Evolutionary conservation across 106 monocot genomes (phyloP), one percentile per base, ranked within the genome.

Genomic region (Amphibolis antarctica): DNA sequence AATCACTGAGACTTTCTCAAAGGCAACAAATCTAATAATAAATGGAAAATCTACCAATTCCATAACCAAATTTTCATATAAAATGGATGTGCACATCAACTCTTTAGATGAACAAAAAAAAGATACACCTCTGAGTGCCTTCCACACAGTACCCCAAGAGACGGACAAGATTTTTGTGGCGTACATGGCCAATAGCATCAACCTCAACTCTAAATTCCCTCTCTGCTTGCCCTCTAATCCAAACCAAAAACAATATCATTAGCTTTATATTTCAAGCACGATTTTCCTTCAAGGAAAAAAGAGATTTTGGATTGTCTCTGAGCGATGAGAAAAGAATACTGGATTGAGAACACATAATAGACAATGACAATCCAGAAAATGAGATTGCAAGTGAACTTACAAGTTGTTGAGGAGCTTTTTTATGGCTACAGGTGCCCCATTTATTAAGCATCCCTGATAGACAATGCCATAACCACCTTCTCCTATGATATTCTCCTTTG

Each of bases 191-290:
- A 61, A 81, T 81, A 19, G 80, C 80, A 50, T 81, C 76, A 69
- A 81, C 80, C 73, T 81, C 80, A 23, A 81, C 80, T 47, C 80
- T 72, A 24, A 81, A 81, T 51, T 81, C 76, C 64, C 73, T 81
- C 64, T 81, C 80, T 12, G 80, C 80, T 65, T 81, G 80, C 10
- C 76, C 80, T 65, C 80, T 81, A 15, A 64, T 18, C 1, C 17
- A 57, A 18, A 61, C 19, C n/a, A 56, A 44, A 14, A 47, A 68
- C 46, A 44, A 31, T 20, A 42, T 28, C 19, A 19, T 48, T 58
- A 58, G 58, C 20, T 19, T 53, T 53, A 24, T 24, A 53, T 53
- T 22, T 53, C 10, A 53, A 21, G 53, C 53, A 20, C 44, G 10
- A 63, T 19, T 50, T 15, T 7, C 18, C 10, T 53, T 20, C 4